Conservation (phyloP, 2,329 filamentous ascomycete genomes). For the Fusarium oxysporum region DNA sequence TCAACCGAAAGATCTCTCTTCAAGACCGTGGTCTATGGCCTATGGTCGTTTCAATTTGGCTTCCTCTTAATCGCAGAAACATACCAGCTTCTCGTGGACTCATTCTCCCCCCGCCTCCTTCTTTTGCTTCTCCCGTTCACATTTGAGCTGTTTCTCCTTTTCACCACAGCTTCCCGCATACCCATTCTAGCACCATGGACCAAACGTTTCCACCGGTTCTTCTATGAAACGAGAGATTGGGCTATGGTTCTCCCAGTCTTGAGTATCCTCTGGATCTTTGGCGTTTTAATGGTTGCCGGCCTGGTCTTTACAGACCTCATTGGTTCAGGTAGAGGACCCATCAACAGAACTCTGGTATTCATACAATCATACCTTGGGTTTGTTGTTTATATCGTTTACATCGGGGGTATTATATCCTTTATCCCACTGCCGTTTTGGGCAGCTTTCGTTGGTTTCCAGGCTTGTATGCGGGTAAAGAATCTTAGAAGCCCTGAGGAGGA, state of each 20-base stretch:
- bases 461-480: constrained; percentile 24
- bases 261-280: constrained; percentile 29
- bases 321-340: neutral
- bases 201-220: constrained; percentile 16
- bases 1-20: neutral
- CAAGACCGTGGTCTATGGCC: neutral
- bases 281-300: constrained; percentile 4
- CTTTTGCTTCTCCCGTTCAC: constrained; percentile 14
- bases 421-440: constrained; percentile 29
- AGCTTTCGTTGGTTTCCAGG: constrained; percentile 24
- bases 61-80: neutral
- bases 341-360: constrained; percentile 1
- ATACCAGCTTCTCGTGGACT: neutral
- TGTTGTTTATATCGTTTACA: constrained; percentile 1
- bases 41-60: constrained; percentile 28
- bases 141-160: constrained; percentile 38
- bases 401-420: neutral
- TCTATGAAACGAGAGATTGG: constrained; percentile 33
- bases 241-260: constrained; percentile 32
- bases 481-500: constrained; percentile 22
- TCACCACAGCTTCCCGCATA: constrained; percentile 37
- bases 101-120: neutral
- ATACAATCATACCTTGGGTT: neutral
- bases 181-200: neutral
- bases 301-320: constrained; percentile 15